Conservation (phyloP, 2,329 filamentous ascomycete species). For the Mycosphaerelloides madeirae region DNA sequence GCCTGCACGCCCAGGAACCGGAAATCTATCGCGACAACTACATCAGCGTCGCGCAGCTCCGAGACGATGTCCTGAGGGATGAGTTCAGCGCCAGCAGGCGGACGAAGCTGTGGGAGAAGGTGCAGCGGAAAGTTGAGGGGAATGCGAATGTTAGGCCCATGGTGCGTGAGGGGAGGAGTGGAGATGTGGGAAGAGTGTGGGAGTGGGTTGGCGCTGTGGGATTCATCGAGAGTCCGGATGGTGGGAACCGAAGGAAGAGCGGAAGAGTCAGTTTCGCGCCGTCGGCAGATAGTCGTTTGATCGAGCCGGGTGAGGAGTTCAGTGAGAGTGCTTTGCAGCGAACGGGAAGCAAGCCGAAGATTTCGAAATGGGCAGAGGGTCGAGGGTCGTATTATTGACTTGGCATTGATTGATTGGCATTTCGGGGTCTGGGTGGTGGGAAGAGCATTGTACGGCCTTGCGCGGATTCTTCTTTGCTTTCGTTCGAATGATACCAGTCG, state of each 20-base stretch:
- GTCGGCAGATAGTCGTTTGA: slow-evolving; percentile 13
- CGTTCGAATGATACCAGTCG: too few relatives aligned
- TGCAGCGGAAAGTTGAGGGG: slow-evolving; percentile 79
- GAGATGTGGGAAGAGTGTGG: slow-evolving; percentile 59
- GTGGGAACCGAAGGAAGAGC: slow-evolving; percentile 22
- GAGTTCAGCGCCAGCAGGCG: slow-evolving; percentile 73
- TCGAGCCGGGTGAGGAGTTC: slow-evolving; percentile 11
- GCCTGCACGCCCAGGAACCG: slow-evolving; percentile 63
- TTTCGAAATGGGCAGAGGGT: slow-evolving; percentile 43
- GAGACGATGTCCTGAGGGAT: slow-evolving; percentile 82
- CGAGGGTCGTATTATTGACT: slow-evolving; percentile 41
- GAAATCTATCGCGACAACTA: slow-evolving; percentile 66
- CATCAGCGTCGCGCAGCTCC: slow-evolving; percentile 80
- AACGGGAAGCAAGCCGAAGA: slow-evolving; percentile 15
- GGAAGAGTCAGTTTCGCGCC: slow-evolving; percentile 28
- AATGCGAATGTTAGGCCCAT: slow-evolving; percentile 87
- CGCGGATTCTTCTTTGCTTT: too few relatives aligned
- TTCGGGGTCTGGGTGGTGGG: too few relatives aligned
- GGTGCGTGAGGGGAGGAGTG: slow-evolving; percentile 57
- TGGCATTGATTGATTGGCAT: not conserved
- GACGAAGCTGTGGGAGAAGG: slow-evolving; percentile 77
- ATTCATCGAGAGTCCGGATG: slow-evolving; percentile 26
- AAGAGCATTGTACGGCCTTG: not conserved
- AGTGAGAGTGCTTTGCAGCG: slow-evolving; percentile 12
- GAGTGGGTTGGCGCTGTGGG: slow-evolving; percentile 61